These are phyloP conservation scores for Phaeosphaeria sp. DNA, from an alignment of 2,329 filamentous ascomycete species.

Conservation along the genomic window DNA sequence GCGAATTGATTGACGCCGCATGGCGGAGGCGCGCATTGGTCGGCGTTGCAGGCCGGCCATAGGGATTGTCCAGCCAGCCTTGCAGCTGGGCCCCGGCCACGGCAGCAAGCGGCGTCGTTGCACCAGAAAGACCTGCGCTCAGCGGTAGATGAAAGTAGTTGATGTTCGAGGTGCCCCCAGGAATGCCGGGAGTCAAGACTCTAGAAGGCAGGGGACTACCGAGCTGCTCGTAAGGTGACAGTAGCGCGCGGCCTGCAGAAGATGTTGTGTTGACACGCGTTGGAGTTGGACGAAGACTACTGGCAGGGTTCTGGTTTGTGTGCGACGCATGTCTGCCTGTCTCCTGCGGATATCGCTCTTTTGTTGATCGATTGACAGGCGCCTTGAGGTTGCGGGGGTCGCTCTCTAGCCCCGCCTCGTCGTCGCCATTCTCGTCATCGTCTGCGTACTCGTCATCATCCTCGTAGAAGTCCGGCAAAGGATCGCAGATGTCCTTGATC, in stretches of 20 bases:
- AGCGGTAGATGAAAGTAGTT: constrained; percentile 85
- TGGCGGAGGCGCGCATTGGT: constrained; percentile 46
- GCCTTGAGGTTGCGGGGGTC: constrained; percentile 30
- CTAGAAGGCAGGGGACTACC: constrained; percentile 48
- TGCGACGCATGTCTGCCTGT: constrained; percentile 24
- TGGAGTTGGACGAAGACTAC: constrained; percentile 28
- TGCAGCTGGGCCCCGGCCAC: constrained; percentile 74
- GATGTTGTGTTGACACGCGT: constrained; percentile 35
- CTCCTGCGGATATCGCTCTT: constrained; percentile 36
- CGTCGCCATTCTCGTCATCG: constrained; percentile 50
- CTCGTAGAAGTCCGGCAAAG: constrained; percentile 95
- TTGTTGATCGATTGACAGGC: constrained; percentile 42
- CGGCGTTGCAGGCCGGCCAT: constrained; percentile 42
- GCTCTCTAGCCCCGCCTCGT: constrained; percentile 23
- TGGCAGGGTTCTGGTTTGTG: constrained; percentile 20
- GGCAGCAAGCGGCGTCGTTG: constrained; percentile 79
- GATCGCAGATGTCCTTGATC: constrained; percentile 96
- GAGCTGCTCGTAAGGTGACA: constrained; percentile 43
- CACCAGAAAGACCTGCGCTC: constrained; percentile 73
- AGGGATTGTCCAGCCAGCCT: constrained; percentile 54
- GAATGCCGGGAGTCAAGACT: constrained; percentile 64
- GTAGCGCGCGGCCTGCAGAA: constrained; percentile 34
- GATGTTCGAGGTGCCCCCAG: constrained; percentile 77
- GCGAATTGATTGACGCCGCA: constrained; percentile 53
- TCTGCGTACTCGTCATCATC: constrained; percentile 72